Conservation (phyloP, 352 stramenopile genomes). For the Phytophthora lateralis region DNA sequence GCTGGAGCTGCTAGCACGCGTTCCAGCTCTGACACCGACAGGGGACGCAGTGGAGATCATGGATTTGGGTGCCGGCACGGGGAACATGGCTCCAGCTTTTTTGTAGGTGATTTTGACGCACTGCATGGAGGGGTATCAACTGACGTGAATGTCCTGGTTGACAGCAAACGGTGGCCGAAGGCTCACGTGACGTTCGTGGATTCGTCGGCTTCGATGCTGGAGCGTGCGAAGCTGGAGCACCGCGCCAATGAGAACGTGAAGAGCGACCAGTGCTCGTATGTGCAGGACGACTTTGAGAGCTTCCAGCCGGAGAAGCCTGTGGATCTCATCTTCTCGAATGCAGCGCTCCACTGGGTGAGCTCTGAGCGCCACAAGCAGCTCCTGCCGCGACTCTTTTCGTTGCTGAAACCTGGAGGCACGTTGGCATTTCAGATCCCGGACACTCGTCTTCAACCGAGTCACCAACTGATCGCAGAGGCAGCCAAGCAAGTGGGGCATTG, state of each 20-base stretch:
- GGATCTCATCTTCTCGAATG: background rate
- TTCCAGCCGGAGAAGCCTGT: background rate
- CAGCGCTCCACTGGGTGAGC: background rate
- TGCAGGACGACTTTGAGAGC: background rate
- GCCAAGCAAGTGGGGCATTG: too few relatives aligned
- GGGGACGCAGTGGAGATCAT: background rate
- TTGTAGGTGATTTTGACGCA: background rate
- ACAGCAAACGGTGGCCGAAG: background rate
- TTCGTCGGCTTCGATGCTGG: background rate
- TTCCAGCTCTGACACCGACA: background rate
- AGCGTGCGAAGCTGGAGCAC: background rate
- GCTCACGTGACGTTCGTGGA: constrained; percentile 1
- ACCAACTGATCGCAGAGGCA: too few relatives aligned
- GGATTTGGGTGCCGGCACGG: background rate
- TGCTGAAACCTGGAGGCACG: too few relatives aligned
- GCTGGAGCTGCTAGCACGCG: background rate
- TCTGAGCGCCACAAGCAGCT: too few relatives aligned
- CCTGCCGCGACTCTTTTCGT: too few relatives aligned
- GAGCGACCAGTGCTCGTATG: background rate
- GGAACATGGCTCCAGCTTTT: background rate
- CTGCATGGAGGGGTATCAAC: background rate
- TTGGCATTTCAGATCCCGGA: too few relatives aligned
- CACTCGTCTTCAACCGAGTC: too few relatives aligned
- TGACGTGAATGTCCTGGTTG: background rate
- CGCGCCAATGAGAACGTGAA: background rate